Conservation (phyloP, 371 early-diverging fungal genomes). For the Mucor racemosus region DNA sequence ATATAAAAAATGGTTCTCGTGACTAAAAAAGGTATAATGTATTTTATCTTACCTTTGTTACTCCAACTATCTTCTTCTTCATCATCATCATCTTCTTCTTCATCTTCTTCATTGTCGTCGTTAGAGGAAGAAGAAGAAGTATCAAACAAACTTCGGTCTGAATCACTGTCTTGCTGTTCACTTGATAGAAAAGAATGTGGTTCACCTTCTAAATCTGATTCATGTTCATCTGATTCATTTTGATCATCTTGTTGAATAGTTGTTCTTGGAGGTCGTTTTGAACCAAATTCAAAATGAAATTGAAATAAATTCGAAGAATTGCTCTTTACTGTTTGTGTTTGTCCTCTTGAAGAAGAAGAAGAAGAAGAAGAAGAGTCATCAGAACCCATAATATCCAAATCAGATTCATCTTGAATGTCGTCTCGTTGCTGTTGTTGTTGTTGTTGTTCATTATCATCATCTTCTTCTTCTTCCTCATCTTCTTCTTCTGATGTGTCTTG, state of each 20-base stretch:
- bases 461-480: slow-evolving; percentile 17
- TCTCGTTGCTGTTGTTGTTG: not conserved
- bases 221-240: not conserved
- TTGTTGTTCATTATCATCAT: slow-evolving; percentile 6
- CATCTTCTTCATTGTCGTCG: not conserved
- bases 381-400: slow-evolving; percentile 13
- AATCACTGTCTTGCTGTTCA: not conserved
- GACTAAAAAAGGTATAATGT: not conserved
- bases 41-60: not conserved
- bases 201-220: not conserved
- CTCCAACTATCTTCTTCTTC: not conserved
- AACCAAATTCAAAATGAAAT: slow-evolving; percentile 38
- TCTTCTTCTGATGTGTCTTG: slow-evolving; percentile 12
- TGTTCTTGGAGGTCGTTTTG: slow-evolving; percentile 26
- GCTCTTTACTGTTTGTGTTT: slow-evolving; percentile 3
- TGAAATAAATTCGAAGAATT: slow-evolving; percentile 18
- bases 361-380: slow-evolving; percentile 1
- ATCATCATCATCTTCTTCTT: not conserved
- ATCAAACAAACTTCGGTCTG: slow-evolving; percentile 1
- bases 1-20: not conserved
- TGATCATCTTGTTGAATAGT: not conserved
- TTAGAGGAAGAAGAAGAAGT: not conserved
- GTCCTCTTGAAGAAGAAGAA: not conserved
- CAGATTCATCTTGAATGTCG: slow-evolving; percentile 3
- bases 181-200: slow-evolving; percentile 1